Evolutionary conservation across 441 rosid genomes (phyloP).

Genomic region (Populus hybrid): DNA sequence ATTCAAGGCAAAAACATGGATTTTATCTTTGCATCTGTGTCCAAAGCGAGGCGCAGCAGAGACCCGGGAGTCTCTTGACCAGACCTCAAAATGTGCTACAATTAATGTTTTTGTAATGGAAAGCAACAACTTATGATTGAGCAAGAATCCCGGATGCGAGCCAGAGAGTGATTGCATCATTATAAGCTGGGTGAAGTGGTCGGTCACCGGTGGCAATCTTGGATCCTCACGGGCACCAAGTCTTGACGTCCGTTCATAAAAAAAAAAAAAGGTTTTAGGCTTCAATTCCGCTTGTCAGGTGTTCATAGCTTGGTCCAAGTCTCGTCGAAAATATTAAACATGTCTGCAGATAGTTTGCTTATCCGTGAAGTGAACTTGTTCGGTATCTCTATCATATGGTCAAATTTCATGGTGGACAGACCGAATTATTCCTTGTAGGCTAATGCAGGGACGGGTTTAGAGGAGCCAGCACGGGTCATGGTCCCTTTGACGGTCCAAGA

Average conservation of each 20-base stretch:
- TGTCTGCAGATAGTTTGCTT: neutral
- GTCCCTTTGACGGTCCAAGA: neutral
- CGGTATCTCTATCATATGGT: too few species aligned
- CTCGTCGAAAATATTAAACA: neutral
- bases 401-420: too few species aligned
- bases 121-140: constrained; percentile 3
- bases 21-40: constrained; percentile 1
- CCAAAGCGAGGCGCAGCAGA: constrained; percentile 14
- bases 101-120: constrained; percentile 1
- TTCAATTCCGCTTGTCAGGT: neutral
- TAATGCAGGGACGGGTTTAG: neutral
- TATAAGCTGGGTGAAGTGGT: neutral
- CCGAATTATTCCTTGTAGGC: neutral
- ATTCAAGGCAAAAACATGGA: constrained; percentile 18
- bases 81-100: constrained; percentile 7
- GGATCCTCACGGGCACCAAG: neutral
- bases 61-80: constrained; percentile 12
- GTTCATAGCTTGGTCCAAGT: neutral
- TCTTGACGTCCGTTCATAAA: neutral
- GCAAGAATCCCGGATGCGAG: constrained; percentile 18
- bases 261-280: neutral
- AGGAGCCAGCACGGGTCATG: neutral
- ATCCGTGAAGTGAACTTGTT: neutral
- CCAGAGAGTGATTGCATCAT: neutral
- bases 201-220: neutral